These are phyloP conservation scores for Flaveria trinervia DNA, from an alignment of 129 eudicot species.

Conservation along the genomic window DNA sequence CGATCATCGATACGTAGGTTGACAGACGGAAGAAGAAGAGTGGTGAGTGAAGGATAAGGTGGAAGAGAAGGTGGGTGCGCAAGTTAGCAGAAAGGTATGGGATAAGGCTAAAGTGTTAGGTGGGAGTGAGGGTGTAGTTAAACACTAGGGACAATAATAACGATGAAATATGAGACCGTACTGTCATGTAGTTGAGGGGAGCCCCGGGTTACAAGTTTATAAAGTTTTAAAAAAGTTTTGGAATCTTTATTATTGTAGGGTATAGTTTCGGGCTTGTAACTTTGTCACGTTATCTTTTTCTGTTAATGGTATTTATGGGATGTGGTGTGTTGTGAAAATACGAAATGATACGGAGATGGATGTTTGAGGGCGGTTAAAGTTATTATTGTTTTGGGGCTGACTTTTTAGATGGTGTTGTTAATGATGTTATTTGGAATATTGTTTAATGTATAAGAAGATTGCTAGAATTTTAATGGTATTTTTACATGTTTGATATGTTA, in stretches of 20 bases:
- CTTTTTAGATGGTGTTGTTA: no score
- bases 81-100: conserved; percentile 31
- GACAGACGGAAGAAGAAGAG: conserved; percentile 39
- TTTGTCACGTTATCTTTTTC: background rate
- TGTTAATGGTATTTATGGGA: no score
- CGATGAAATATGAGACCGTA: conserved; percentile 32
- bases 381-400: no score
- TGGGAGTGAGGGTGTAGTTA: conserved; percentile 27
- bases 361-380: no score
- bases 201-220: background rate
- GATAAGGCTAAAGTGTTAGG: conserved; percentile 38
- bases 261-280: background rate
- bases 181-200: conserved; percentile 6
- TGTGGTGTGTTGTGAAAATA: no score
- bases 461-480: no score
- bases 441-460: no score
- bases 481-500: no score
- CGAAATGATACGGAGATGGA: no score
- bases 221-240: background rate
- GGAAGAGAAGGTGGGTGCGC: conserved; percentile 46
- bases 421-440: no score
- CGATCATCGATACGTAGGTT: conserved; percentile 21
- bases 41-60: conserved; percentile 40
- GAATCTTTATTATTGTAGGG: conserved; percentile 9
- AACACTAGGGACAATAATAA: conserved; percentile 34